Evolutionary conservation across 495 filamentous ascomycete genomes (phyloP), one percentile per base, ranked within the genome.

Genomic region (Xylaria acuta): DNA sequence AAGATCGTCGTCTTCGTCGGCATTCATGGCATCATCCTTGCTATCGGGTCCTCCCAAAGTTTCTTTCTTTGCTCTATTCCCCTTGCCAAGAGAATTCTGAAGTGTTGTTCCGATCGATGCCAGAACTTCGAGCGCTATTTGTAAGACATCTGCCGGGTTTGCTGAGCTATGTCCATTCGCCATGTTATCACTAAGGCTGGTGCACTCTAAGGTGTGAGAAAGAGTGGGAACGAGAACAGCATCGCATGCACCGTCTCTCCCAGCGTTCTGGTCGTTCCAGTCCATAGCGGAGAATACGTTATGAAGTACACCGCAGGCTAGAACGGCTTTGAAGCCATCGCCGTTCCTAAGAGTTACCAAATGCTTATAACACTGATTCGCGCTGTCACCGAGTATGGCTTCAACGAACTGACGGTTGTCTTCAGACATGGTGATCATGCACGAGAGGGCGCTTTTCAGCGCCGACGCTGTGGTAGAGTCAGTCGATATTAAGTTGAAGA

Each of bases 31-130:
- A 20, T 79, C 78, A 34, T 79, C 77, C 12, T 76, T 72, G 45
- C 77, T 81, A 22, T 79, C 73, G 47, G 81, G 71, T 0, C 72
- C 73, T 34, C 80, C 77, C 69, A 73, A 75, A n/a, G 73, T 78
- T 18, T 72, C 80, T 30, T 76, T 70, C 63, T 80, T 79, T 36
- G 74, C 75, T 43, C 75, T 76, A 45, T 77, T 80, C 5, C 80
- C 79, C 67, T 77, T 84, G 73, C 79, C 81, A 43, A 85, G 76
- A 47, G 84, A 80, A 27, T 82, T 80, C 45, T 86, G 84, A 27
- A 89, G 78, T 34, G 81, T 80, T 2, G 88, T 88, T 32, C 87
- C 88, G 69, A 91, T 89, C 8, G 89, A 89, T 11, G 87, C 87
- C 1, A 89, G 71, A 11, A 88, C 84, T 72, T 90, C 88, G 1